Evolutionary conservation across 2,329 filamentous ascomycete species (phyloP).

Genomic region (Colletotrichum lentis): DNA sequence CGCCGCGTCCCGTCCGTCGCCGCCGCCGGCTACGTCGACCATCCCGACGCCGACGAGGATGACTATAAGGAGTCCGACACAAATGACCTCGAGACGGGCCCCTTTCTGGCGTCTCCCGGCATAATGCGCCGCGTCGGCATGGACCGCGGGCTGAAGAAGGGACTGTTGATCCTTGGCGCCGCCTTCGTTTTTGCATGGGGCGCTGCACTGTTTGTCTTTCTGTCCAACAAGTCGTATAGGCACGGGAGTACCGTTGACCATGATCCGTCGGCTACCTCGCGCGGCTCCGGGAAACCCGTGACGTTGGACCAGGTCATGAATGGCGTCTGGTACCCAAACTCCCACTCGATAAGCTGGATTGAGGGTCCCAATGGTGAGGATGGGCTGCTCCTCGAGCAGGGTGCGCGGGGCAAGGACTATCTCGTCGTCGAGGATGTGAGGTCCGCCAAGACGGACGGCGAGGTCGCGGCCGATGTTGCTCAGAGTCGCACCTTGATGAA

Average conservation of each 20-base stretch:
- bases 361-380: slow-evolving; percentile 78
- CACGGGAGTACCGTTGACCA: slow-evolving; percentile 70
- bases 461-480: slow-evolving; percentile 46
- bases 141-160: slow-evolving; percentile 70
- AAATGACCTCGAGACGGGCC: slow-evolving; percentile 61
- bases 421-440: slow-evolving; percentile 88
- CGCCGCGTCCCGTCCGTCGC: slow-evolving; percentile 28
- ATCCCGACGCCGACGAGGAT: slow-evolving; percentile 51
- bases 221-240: slow-evolving; percentile 71
- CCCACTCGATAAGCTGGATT: slow-evolving; percentile 79
- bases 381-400: slow-evolving; percentile 81
- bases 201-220: slow-evolving; percentile 71
- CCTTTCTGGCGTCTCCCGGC: slow-evolving; percentile 57
- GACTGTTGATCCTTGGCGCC: slow-evolving; percentile 67
- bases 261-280: slow-evolving; percentile 71
- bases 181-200: slow-evolving; percentile 74
- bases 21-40: slow-evolving; percentile 46
- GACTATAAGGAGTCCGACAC: slow-evolving; percentile 49
- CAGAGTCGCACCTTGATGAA: slow-evolving; percentile 79
- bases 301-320: slow-evolving; percentile 74
- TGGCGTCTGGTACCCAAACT: slow-evolving; percentile 70
- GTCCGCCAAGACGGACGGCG: slow-evolving; percentile 42
- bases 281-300: slow-evolving; percentile 74
- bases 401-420: slow-evolving; percentile 71
- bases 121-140: slow-evolving; percentile 60